Conservation (phyloP, 2,329 filamentous ascomycete species). For the Capronia americana region DNA sequence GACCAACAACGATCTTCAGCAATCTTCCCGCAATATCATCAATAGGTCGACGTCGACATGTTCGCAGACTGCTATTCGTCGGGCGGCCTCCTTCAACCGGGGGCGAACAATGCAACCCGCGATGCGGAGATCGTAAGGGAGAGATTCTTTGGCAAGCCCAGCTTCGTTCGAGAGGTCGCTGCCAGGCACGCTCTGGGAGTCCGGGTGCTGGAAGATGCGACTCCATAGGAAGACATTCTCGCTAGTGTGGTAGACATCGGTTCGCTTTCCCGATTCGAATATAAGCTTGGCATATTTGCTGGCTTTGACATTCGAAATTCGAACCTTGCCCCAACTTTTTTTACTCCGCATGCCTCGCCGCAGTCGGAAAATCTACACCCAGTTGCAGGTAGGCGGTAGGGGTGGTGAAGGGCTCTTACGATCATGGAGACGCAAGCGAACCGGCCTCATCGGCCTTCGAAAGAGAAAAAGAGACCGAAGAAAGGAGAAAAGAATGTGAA, state of each 20-base stretch:
- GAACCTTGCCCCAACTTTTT: constrained; percentile 19
- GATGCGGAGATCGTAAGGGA: background rate
- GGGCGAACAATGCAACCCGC: no score
- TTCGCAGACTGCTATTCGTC: background rate
- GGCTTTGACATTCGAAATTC: background rate
- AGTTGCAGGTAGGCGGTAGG: constrained; percentile 20
- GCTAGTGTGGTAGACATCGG: background rate
- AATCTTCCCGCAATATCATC: background rate
- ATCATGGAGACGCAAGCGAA: constrained; percentile 82
- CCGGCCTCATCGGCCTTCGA: constrained; percentile 81
- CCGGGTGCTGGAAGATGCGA: no score
- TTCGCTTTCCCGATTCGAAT: background rate
- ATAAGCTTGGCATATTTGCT: background rate
- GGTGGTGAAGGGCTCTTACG: constrained; percentile 19
- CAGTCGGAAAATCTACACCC: constrained; percentile 14
- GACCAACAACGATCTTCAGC: background rate
- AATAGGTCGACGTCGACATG: background rate
- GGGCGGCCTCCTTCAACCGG: background rate
- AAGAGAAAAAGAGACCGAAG: constrained; percentile 82
- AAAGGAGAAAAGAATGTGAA: constrained; percentile 81
- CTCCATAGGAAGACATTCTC: background rate
- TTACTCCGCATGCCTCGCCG: constrained; percentile 5
- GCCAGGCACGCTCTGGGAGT: no score
- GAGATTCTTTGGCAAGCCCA: background rate
- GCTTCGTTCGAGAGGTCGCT: no score